These are phyloP conservation scores for Wickerhamomyces bisporus DNA, from an alignment of 805 yeast genomes.

Conservation along the genomic window DNA sequence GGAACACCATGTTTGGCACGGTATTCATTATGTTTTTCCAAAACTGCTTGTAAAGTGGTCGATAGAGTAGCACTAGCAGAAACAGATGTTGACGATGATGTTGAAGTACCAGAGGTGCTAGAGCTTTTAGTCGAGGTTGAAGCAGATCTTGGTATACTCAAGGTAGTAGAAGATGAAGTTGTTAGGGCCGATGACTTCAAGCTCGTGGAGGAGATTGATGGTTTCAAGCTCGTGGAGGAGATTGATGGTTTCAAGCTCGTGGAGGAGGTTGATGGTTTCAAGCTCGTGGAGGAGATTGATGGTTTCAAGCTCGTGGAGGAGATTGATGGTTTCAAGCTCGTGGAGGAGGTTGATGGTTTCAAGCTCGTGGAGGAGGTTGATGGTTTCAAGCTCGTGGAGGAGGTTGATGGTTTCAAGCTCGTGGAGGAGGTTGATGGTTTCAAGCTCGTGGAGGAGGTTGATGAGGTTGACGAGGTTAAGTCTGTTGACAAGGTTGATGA, in stretches of 20 bases:
- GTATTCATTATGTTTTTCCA: conserved; percentile 45
- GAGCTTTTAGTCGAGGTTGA: background rate
- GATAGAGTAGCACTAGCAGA: background rate
- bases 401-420: too few relatives aligned
- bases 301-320: too few relatives aligned
- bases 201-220: too few relatives aligned
- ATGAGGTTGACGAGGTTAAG: background rate
- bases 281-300: too few relatives aligned
- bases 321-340: too few relatives aligned
- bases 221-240: too few relatives aligned
- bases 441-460: background rate
- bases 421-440: too few relatives aligned
- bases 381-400: too few relatives aligned
- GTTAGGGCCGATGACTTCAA: background rate
- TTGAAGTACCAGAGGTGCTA: background rate
- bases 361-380: too few relatives aligned
- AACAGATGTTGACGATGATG: background rate
- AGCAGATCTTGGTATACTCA: background rate
- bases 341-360: too few relatives aligned
- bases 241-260: too few relatives aligned
- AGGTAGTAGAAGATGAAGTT: background rate
- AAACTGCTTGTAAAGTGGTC: conserved; percentile 33
- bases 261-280: too few relatives aligned
- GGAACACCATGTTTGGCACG: conserved; percentile 43
- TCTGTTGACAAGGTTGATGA: background rate